These are phyloP conservation scores for Turnera subulata DNA, from an alignment of 345 rosid genomes.

Conservation along the genomic window DNA sequence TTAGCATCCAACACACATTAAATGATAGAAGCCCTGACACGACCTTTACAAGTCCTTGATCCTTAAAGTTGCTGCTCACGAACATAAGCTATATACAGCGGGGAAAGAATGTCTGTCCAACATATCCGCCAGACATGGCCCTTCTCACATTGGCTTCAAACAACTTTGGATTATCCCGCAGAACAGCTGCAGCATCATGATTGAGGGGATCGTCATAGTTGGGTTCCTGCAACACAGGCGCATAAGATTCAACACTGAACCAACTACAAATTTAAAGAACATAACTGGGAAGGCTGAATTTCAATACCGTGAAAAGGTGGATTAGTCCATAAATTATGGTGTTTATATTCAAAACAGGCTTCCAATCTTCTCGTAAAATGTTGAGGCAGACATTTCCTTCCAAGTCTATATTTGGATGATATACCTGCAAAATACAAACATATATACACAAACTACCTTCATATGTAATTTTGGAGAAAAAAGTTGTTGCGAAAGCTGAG, in stretches of 20 bases:
- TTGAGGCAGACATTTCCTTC: slow-evolving; percentile 93
- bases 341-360: slow-evolving; percentile 87
- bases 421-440: slow-evolving; percentile 39
- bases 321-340: slow-evolving; percentile 74
- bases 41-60: background rate
- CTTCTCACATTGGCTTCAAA: slow-evolving; percentile 68
- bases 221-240: slow-evolving; percentile 50
- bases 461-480: background rate
- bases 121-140: slow-evolving; percentile 79
- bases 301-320: slow-evolving; percentile 80
- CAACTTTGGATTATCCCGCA: slow-evolving; percentile 70
- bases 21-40: background rate
- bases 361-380: slow-evolving; percentile 90
- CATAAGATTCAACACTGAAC: background rate
- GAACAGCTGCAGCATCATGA: slow-evolving; percentile 77
- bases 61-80: background rate
- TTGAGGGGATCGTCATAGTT: slow-evolving; percentile 84
- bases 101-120: slow-evolving; percentile 67
- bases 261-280: background rate
- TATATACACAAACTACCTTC: background rate
- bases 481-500: background rate
- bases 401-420: slow-evolving; percentile 89
- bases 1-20: background rate
- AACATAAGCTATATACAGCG: slow-evolving; percentile 50
- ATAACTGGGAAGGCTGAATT: background rate